Evolutionary conservation across 495 filamentous ascomycete genomes (phyloP), one percentile per base, ranked within the genome.

Genomic region (Neurospora intermedia): DNA sequence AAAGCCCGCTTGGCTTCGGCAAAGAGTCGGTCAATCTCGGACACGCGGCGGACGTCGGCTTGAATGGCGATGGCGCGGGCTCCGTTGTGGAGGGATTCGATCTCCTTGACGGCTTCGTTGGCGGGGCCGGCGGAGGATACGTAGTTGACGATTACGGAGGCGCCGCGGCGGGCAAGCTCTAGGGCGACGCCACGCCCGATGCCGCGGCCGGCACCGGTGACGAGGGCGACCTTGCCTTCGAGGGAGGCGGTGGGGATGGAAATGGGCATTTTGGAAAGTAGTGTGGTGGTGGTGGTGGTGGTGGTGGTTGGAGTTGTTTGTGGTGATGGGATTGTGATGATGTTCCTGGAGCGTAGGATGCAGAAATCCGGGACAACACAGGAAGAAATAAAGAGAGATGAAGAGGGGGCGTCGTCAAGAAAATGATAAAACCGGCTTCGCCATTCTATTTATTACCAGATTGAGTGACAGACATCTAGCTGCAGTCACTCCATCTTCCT

Each of bases 81-180:
- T 39, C 89, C 89, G 74, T 79, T 81, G 66, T 76, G 73, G 78
- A 76, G 78, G 4, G 69, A 71, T 31, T 73, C 69, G 73, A 86
- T 83, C 59, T 81, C 77, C 70, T 89, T 79, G 72, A 90, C 88
- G 62, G 91, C 88, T 75, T 89, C 85, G 35, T 92, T 84, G 42
- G 92, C 92, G 23, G 86, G 85, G 15, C 83, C 82, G 20, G 86
- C 84, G 74, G 86, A 88, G 74, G 87, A 88, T 73, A 89, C 87
- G 82, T 93, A 95, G 88, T 95, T 95, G 82, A 95, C 87, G 46
- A 92, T 86, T 39, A 95, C 88, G 69, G 87, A 89, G 66, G 90
- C 90, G 9, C 91, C 91, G 75, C 90, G 89, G 75, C 86, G 86
- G 74, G 87, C 92, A 59, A 95, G 89, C 80, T 94, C 92, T 23